Conservation (phyloP, 495 filamentous ascomycete genomes). For the Cladorrhinum samala region DNA sequence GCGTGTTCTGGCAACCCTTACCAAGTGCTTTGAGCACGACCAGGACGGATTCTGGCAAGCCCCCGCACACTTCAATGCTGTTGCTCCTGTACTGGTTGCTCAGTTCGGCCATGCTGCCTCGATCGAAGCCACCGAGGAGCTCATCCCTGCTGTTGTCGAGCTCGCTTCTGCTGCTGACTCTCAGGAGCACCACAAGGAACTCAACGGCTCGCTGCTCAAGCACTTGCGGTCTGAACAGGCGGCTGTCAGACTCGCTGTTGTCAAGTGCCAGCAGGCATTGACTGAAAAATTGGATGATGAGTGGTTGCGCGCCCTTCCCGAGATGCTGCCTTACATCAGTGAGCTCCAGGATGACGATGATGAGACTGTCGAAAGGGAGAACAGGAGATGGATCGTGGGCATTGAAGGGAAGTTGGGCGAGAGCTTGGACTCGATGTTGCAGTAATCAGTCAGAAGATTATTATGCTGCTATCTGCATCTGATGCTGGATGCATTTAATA, state of each 20-base stretch:
- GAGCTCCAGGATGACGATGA: slow-evolving; percentile 96
- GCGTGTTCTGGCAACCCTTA: slow-evolving; percentile 59
- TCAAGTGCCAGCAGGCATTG: slow-evolving; percentile 70
- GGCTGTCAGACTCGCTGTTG: slow-evolving; percentile 64
- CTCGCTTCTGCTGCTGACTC: slow-evolving; percentile 74
- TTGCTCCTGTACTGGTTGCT: slow-evolving; percentile 60
- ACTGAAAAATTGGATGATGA: slow-evolving; percentile 79
- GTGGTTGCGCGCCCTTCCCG: slow-evolving; percentile 81
- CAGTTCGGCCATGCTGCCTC: slow-evolving; percentile 57
- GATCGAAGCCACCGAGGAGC: slow-evolving; percentile 31
- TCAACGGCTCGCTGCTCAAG: slow-evolving; percentile 70
- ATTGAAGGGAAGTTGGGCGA: slow-evolving; percentile 86
- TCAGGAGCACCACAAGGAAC: slow-evolving; percentile 78
- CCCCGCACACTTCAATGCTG: slow-evolving; percentile 69
- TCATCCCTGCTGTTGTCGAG: slow-evolving; percentile 59
- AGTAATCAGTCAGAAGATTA: slow-evolving; percentile 35
- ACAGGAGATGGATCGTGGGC: slow-evolving; percentile 73
- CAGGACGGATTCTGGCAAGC: slow-evolving; percentile 80
- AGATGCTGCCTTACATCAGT: slow-evolving; percentile 91
- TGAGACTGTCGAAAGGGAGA: slow-evolving; percentile 82
- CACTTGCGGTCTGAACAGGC: slow-evolving; percentile 64
- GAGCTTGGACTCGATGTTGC: slow-evolving; percentile 83
- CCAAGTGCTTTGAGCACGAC: slow-evolving; percentile 73
- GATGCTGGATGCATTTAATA: background rate
- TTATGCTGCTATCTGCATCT: background rate